Evolutionary conservation across 2,329 filamentous ascomycete genomes (phyloP).

Genomic region (Sporothrix globosa): DNA sequence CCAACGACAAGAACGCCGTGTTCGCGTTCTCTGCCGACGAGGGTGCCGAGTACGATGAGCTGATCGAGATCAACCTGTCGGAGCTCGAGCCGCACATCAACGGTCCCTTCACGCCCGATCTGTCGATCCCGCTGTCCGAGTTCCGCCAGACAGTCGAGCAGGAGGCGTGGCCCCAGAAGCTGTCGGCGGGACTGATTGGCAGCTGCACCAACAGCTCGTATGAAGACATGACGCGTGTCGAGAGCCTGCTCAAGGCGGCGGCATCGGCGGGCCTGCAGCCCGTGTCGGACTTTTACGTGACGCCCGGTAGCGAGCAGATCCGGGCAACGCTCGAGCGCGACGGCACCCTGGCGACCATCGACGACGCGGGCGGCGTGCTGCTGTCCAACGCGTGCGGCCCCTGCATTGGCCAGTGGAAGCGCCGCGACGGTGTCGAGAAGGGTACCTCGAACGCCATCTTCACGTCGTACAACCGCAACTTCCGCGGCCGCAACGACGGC

Average conservation of each 20-base stretch:
- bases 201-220: slow-evolving; percentile 99
- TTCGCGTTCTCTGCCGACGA: slow-evolving; percentile 76
- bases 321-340: slow-evolving; percentile 90
- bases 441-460: slow-evolving; percentile 92
- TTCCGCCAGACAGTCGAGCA: slow-evolving; percentile 84
- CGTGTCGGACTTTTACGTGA: slow-evolving; percentile 90
- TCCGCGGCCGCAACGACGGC: slow-evolving; percentile 94
- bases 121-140: slow-evolving; percentile 87
- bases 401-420: slow-evolving; percentile 94
- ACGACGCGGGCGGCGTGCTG: slow-evolving; percentile 81
- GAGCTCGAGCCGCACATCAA: slow-evolving; percentile 94
- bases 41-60: slow-evolving; percentile 83
- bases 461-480: slow-evolving; percentile 98
- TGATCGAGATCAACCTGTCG: slow-evolving; percentile 88
- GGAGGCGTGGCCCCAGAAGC: slow-evolving; percentile 86
- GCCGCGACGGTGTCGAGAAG: slow-evolving; percentile 81
- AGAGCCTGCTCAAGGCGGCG: slow-evolving; percentile 90
- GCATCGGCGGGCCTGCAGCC: slow-evolving; percentile 86
- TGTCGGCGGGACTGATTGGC: slow-evolving; percentile 92
- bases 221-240: slow-evolving; percentile 95
- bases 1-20: slow-evolving; percentile 49
- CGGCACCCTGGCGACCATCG: slow-evolving; percentile 82
- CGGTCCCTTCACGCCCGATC: slow-evolving; percentile 92
- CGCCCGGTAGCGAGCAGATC: slow-evolving; percentile 95
- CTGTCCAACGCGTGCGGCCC: slow-evolving; percentile 94